Conservation (phyloP, 1,284 basidiomycete species). For the Neonothopanus nambi region DNA sequence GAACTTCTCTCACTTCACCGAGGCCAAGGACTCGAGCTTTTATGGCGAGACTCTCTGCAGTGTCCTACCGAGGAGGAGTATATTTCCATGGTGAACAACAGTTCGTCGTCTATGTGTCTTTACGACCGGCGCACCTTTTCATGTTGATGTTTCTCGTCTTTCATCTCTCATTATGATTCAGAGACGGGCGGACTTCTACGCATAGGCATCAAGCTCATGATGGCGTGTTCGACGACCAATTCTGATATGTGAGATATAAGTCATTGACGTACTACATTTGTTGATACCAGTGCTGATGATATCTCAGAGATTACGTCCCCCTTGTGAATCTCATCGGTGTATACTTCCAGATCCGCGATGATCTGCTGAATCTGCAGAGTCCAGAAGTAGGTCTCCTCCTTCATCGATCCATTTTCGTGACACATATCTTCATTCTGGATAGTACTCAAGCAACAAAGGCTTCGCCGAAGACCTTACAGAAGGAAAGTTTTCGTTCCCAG, state of each 20-base stretch:
- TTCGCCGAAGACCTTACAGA: slow-evolving; percentile 95
- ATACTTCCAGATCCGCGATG: slow-evolving; percentile 95
- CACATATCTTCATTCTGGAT: neutral
- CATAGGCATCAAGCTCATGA: slow-evolving; percentile 95
- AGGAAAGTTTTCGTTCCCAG: slow-evolving; percentile 95
- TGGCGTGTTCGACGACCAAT: slow-evolving; percentile 76
- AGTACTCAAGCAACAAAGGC: slow-evolving; percentile 93
- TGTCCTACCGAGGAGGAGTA: slow-evolving; percentile 97
- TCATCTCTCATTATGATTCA: too few relatives aligned
- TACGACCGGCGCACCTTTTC: slow-evolving; percentile 5
- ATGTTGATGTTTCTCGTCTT: neutral
- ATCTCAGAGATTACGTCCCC: slow-evolving; percentile 14
- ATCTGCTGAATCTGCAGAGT: slow-evolving; percentile 95
- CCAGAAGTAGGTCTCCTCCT: slow-evolving; percentile 55
- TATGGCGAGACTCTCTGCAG: slow-evolving; percentile 90
- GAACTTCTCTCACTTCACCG: slow-evolving; percentile 92
- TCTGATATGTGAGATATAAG: slow-evolving; percentile 53
- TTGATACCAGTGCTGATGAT: neutral
- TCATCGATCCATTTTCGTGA: neutral
- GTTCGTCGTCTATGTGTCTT: slow-evolving; percentile 47
- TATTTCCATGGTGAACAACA: slow-evolving; percentile 94
- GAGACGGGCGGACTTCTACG: slow-evolving; percentile 96
- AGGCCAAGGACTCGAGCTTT: slow-evolving; percentile 93
- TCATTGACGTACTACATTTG: neutral
- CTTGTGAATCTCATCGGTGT: slow-evolving; percentile 89